phyloP scores from a whole-genome alignment of 2,329 filamentous ascomycete species.

The Nannizziopsis arthrosporioides region DNA sequence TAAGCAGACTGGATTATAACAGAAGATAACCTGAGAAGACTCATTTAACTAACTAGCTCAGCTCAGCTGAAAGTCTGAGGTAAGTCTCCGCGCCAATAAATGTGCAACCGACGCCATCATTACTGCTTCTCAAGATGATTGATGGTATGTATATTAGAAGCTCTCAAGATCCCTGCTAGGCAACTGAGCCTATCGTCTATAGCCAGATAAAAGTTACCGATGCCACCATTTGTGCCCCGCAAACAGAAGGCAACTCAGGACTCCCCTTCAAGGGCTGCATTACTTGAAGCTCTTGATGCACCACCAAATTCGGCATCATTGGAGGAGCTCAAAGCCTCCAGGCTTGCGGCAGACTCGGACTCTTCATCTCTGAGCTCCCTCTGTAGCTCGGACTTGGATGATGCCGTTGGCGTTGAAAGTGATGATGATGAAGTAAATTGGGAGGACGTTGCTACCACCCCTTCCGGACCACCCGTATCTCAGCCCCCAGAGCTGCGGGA shows the following conservation, averaged over 20 bases:
- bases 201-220: conserved; percentile 14
- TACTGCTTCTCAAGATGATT: too few relatives aligned
- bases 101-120: too few relatives aligned
- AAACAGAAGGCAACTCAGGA: conserved; percentile 28
- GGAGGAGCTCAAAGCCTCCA: conserved; percentile 9
- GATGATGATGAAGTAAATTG: conserved; percentile 50
- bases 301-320: conserved; percentile 8
- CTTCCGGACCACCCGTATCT: conserved; percentile 29
- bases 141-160: too few relatives aligned
- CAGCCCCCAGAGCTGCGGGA: conserved; percentile 49
- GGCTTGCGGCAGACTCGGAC: conserved; percentile 19
- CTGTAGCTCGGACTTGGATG: conserved; percentile 12
- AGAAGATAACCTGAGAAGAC: too few relatives aligned
- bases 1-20: too few relatives aligned
- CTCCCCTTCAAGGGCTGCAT: conserved; percentile 18
- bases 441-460: conserved; percentile 42
- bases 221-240: conserved; percentile 38
- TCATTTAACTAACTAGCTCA: too few relatives aligned
- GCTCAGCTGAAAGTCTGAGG: too few relatives aligned
- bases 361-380: conserved; percentile 31
- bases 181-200: too few relatives aligned
- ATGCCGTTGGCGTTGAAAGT: conserved; percentile 41
- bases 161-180: too few relatives aligned
- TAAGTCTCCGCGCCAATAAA: too few relatives aligned
- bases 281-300: conserved; percentile 12